Evolutionary conservation across 257 asterid species (phyloP), one percentile per base, ranked within the genome.

Genomic region (Plantago ovata): DNA sequence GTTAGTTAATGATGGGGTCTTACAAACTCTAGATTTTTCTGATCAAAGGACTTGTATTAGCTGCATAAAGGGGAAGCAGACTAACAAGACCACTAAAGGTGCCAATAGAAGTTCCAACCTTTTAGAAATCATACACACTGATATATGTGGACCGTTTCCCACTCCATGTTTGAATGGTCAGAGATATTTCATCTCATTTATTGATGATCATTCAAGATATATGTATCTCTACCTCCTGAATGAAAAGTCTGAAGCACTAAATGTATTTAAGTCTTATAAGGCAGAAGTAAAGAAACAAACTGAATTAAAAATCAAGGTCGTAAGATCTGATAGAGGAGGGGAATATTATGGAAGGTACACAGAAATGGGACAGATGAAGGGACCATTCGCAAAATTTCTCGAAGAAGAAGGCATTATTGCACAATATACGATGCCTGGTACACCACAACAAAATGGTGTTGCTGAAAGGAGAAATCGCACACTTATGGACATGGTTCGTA

Each of bases 211-310:
- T 23, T 53, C 58, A 46, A 23, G 59, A 1, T 57, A 38, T 19
- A 38, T 47, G 50, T 65, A 65, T 50, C 59, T 65, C 28, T 66
- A 49, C 7, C 13, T 66, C 10, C 28, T 49, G n/a, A n/a, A 33
- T 20, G 63, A 40, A 16, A 7, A 58, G 24, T n/a, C 28, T 33
- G 18, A 58, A 36, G 55, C 38, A 9, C 40, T 66, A 23, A 28
- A 66, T 19, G 33, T 58, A 18, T 66, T 38, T 19, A 66, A 48
- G 9, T 21, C 28, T 9, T 28, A 28, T 28, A 28, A 28, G 7
- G 36, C 36, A 6, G 45, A 47, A 21, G 65, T 58, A 18, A 55
- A 66, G 38, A 66, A 42, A 39, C 40, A 58, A 49, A 13, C 16
- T 2, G 65, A 51, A 6, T 58, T 24, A 6, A 39, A 66, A 50